Percentiles rank a stretch among this genome's conserved stretches.
Evolutionary conservation across 495 filamentous ascomycete species (phyloP).

Genomic region (Neurospora pannonica): DNA sequence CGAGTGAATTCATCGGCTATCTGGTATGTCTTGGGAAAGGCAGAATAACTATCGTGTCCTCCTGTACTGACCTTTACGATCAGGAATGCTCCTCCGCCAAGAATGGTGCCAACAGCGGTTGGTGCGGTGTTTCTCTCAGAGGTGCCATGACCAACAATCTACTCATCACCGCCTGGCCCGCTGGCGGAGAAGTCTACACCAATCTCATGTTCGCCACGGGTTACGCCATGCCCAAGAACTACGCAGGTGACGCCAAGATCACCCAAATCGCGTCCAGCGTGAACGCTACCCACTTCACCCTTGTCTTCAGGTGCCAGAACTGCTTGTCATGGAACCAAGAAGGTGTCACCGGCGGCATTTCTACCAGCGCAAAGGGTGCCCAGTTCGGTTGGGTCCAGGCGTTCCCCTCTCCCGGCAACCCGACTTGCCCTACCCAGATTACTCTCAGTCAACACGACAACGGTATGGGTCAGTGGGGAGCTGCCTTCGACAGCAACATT

Average conservation of each 20-base stretch:
- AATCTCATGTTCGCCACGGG: constrained; percentile 46
- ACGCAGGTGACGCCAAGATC: constrained; percentile 46
- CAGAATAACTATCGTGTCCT: neutral
- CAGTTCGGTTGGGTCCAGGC: constrained; percentile 28
- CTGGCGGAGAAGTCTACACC: constrained; percentile 39
- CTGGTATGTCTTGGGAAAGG: constrained; percentile 29
- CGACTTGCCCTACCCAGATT: constrained; percentile 25
- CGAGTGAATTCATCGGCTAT: constrained; percentile 50
- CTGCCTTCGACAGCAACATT: constrained; percentile 28
- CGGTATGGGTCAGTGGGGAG: constrained; percentile 35
- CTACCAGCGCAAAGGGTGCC: constrained; percentile 16
- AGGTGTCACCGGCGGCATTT: constrained; percentile 10
- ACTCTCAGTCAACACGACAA: constrained; percentile 26
- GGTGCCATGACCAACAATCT: constrained; percentile 50
- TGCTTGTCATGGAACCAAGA: constrained; percentile 45
- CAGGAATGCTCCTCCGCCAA: constrained; percentile 21
- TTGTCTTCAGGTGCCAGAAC: constrained; percentile 54
- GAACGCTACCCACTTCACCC: constrained; percentile 44
- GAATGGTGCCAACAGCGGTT: constrained; percentile 29
- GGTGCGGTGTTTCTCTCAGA: constrained; percentile 48
- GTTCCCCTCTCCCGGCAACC: constrained; percentile 20
- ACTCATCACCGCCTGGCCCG: constrained; percentile 48
- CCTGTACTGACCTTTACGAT: constrained; percentile 4
- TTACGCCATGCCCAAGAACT: constrained; percentile 49
- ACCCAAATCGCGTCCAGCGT: constrained; percentile 47